Base-by-base conservation (phyloP, 2,329 filamentous ascomycete species). In the Pyrenophora seminiperda region DNA sequence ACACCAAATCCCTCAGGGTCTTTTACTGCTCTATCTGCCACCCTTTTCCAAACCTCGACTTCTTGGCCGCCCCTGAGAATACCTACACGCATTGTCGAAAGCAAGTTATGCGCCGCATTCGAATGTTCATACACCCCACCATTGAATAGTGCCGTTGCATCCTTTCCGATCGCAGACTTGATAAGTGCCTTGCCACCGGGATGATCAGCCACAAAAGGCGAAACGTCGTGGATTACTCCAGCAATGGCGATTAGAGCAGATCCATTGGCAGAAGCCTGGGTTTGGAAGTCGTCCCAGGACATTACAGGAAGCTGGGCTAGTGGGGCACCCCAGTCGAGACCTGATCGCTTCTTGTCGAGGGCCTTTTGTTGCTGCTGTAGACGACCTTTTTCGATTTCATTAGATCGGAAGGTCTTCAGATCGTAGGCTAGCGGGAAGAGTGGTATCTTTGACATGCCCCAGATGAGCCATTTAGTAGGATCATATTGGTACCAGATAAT, bases 1-100 rank as follows among this genome's bases (percentile, higher is more conserved):
- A 93, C 82, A 61, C 95, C 85, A 70, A 88, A 81, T 22, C 90
- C 90, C 36, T 84, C 80, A 11, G 84, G 87, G 70, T 95, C 91
- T 69, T 88, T 90, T 70, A 17, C 20, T 85, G 44, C 38, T 40
- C 11, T 15, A 29, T 45, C 47, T 7, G 44, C 44, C 27, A 58
- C 53, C 7, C 45, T 61, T 59, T 75, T 75, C 73, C 73, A 75
- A 3, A 73, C 63, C 55, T 75, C 73, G 2, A 75, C 73, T 47
- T 75, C 73, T 43, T 66, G 65, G 3, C 73, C 73, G 18, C 73
- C 73, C 15, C 71, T 59, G 22, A 75, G 55, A 2, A 75, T 63
- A 5, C 70, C 73, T 7, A 75, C 65, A 36, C 73, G 68, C 73
- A 76, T 75, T 2, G 73, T 75, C 1, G 72, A 73, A 36, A 76